Base-by-base conservation (phyloP, 352 stramenopile genomes). In the Phytopythium sindhum region DNA sequence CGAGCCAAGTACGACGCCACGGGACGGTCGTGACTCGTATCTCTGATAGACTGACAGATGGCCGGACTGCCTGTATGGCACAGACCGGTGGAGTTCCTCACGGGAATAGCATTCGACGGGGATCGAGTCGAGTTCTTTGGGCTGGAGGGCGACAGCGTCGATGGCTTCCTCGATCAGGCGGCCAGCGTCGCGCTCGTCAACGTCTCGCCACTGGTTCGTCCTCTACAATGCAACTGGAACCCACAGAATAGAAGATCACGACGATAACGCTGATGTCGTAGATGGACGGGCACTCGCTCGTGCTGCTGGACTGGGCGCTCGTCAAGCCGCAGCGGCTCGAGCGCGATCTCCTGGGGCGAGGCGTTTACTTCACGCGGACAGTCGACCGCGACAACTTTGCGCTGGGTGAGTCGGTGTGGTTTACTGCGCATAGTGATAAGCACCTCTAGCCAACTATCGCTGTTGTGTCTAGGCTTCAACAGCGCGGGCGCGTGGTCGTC, bases 401-500 rank as follows among this genome's bases (percentile, higher is more conserved):
- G 23, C 55, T 89, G 0, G 80, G 80, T 93, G 59, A 51, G 60
- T 65, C 15, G 19, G 37, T 60, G 19, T 14, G 24, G 39, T 29
- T 5, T 52, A 28, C n/a, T 28, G 28, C 57, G 37, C 51, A n/a
- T 33, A 41, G 4, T 28, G 15, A 15, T 37, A 15, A 65, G 33
- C 41, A 24, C 17, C 14, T 17, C 42, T 50, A 1, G 15, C 21
- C 9, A 5, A 5, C 42, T 14, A 9, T 51, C 1, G 10, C 23
- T 50, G 7, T 23, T 11, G 39, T 51, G 24, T n/a, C 1, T 33
- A 80, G 84, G 81, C 7, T 93, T 90, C 64, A 93, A 93, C 61
- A 89, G 84, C 55, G 65, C 69, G 31, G 84, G 84, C 23, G 84
- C 84, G 19, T 93, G 84, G 84, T 88, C 84, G 11, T 91, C 81